A percentile compares a stretch with the other conserved stretches of the same genome.
These are phyloP conservation scores for Pseudoperonospora humuli DNA, from an alignment of 352 stramenopile genomes.

Conservation along the genomic window DNA sequence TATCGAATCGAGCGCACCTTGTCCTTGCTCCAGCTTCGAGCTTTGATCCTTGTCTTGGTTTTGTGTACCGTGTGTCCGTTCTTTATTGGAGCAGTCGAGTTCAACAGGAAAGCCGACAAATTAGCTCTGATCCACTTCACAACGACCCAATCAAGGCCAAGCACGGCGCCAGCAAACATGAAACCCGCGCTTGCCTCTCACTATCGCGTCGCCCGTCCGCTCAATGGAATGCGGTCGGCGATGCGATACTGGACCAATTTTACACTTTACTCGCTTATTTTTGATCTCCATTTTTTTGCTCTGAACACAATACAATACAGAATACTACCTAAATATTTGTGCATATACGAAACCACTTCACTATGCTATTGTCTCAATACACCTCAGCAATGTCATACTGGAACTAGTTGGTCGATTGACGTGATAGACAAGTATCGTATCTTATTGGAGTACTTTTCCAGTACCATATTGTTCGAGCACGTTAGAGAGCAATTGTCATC, in stretches of 20 bases:
- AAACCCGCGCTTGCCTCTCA: constrained; percentile 6
- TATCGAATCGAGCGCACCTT: constrained; percentile 23
- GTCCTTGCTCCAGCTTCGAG: constrained; percentile 3
- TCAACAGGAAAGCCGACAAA: constrained; percentile 23
- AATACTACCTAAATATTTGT: no score
- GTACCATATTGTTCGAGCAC: no score
- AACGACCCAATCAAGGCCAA: constrained; percentile 8
- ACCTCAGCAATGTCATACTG: no score
- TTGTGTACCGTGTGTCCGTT: constrained; percentile 19
- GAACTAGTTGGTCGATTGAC: no score
- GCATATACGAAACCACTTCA: no score
- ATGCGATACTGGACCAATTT: constrained; percentile 20
- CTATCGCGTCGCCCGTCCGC: constrained; percentile 16
- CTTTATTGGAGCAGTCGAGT: constrained; percentile 22
- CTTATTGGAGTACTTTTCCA: no score
- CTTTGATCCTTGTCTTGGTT: constrained; percentile 18
- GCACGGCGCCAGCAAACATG: constrained; percentile 23
- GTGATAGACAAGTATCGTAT: no score
- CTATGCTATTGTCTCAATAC: no score
- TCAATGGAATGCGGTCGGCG: constrained; percentile 23
- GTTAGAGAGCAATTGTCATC: not conserved
- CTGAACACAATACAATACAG: constrained; percentile 32
- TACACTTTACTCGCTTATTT: constrained; percentile 18
- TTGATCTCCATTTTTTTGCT: constrained; percentile 13
- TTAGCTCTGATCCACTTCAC: constrained; percentile 15